phyloP scores from a whole-genome alignment of 2,329 filamentous ascomycete species.

The Achaetomium macrosporum region DNA sequence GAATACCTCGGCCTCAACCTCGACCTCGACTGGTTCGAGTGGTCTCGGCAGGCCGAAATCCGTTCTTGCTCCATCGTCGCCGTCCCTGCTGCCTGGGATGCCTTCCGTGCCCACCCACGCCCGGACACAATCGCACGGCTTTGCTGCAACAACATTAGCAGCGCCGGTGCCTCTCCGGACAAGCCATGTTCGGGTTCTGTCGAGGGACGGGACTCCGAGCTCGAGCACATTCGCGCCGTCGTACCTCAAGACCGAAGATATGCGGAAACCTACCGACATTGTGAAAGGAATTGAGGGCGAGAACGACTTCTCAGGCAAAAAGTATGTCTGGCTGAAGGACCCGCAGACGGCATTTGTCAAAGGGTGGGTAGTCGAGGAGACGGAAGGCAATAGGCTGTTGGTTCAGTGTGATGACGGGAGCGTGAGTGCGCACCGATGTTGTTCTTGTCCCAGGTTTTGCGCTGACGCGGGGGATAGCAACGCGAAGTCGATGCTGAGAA shows the following conservation, averaged over 20 bases:
- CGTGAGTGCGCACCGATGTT: slow-evolving; percentile 43
- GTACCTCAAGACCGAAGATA: slow-evolving; percentile 86
- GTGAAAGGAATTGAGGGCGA: slow-evolving; percentile 83
- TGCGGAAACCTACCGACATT: slow-evolving; percentile 48
- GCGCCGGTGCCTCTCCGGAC: slow-evolving; percentile 28
- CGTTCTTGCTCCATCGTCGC: slow-evolving; percentile 57
- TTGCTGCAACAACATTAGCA: slow-evolving; percentile 36
- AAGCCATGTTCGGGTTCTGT: slow-evolving; percentile 49
- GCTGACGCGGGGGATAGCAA: slow-evolving; percentile 51
- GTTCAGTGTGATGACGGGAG: slow-evolving; percentile 93
- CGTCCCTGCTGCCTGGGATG: slow-evolving; percentile 39
- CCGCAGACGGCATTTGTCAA: slow-evolving; percentile 81
- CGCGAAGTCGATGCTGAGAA: slow-evolving; percentile 78
- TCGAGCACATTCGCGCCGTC: slow-evolving; percentile 89
- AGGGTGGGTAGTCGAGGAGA: slow-evolving; percentile 84
- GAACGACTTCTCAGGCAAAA: slow-evolving; percentile 97
- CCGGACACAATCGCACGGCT: slow-evolving; percentile 63
- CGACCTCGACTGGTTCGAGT: slow-evolving; percentile 57
- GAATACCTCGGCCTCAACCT: slow-evolving; percentile 62
- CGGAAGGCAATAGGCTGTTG: slow-evolving; percentile 60
- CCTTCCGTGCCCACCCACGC: slow-evolving; percentile 46
- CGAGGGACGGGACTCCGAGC: slow-evolving; percentile 56
- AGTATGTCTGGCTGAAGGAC: slow-evolving; percentile 97
- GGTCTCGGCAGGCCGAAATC: slow-evolving; percentile 65
- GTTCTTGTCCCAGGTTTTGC: not conserved